Base-by-base conservation (phyloP, 192 early-diverging fungal genomes). In the Linnemannia schmuckeri region DNA sequence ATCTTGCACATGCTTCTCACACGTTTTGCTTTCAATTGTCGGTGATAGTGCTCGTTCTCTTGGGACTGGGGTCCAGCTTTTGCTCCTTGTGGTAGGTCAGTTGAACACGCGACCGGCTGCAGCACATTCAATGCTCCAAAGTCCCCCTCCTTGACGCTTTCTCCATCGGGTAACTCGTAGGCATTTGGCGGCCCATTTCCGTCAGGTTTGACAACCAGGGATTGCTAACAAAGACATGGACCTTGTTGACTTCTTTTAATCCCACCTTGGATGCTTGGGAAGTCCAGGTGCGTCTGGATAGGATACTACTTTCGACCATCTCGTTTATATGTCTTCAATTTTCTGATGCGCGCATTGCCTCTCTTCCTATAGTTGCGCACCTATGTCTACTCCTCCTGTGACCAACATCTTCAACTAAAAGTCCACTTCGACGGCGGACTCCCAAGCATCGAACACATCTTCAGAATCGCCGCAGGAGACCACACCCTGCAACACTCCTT, bases 21-120 rank as follows among this genome's bases (percentile, higher is more conserved):
- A 15, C n/a, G 33, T 7, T 46, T 73, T n/a, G 13, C 37, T 37
- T 30, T 35, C 55, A 27, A 27, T 10, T 66, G 41, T 42, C 6
- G 33, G 40, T 78, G 41, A 30, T 74, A 86, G 84, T 86, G 84
- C 49, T 80, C 84, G 2, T 86, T 86, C 75, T 86, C 84, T 5
- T 86, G 84, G 84, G 84, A 86, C 30, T 86, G 84, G 84, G 84
- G 84, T 9, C 84, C 84, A 17, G 84, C 79, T 0, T 86, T 86
- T 55, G 84, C 84, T 44, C 79, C 84, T 9, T 86, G 84, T 37
- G 84, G 84, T 86, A 74, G 38, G 72, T 35, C 61, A 33, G 2
- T n/a, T 15, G 27, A 30, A 6, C 24, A 4, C 5, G 13, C 2
- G 13, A 15, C 10, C 3, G 33, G 30, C 12, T 30, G 61, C 5